Evolutionary conservation across 2,329 filamentous ascomycete genomes (phyloP).

Genomic region (Epichloe typhina): DNA sequence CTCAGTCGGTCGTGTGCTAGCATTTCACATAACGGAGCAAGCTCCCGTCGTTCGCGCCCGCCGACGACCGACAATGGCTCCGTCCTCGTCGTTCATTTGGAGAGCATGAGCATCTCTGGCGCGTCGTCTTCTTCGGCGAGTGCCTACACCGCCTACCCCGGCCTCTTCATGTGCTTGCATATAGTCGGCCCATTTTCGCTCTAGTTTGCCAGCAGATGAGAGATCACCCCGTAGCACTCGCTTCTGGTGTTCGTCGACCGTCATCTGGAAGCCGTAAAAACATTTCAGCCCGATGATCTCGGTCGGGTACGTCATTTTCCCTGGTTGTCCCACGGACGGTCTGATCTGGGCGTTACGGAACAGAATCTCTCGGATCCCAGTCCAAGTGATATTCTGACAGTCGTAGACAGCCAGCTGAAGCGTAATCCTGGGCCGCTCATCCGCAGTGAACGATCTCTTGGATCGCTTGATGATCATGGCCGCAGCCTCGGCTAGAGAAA

Average conservation of each 20-base stretch:
- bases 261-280: slow-evolving; percentile 92
- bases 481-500: slow-evolving; percentile 74
- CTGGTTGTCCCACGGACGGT: slow-evolving; percentile 28
- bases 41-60: slow-evolving; percentile 50
- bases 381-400: slow-evolving; percentile 86
- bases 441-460: slow-evolving; percentile 24
- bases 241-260: slow-evolving; percentile 85
- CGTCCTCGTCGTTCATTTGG: slow-evolving; percentile 71
- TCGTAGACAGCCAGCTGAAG: slow-evolving; percentile 78
- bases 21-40: slow-evolving; percentile 50
- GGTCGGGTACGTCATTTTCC: slow-evolving; percentile 46
- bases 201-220: slow-evolving; percentile 60
- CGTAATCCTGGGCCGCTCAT: slow-evolving; percentile 40
- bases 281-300: slow-evolving; percentile 82
- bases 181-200: slow-evolving; percentile 84
- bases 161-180: slow-evolving; percentile 89
- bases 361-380: slow-evolving; percentile 74
- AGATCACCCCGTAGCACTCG: slow-evolving; percentile 69
- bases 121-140: slow-evolving; percentile 57
- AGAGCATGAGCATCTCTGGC: slow-evolving; percentile 70
- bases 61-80: slow-evolving; percentile 40
- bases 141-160: slow-evolving; percentile 50
- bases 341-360: slow-evolving; percentile 69
- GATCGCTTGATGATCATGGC: slow-evolving; percentile 59
- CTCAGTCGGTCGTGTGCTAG: background rate